These are phyloP conservation scores for Psilocybe cubensis DNA, from an alignment of 768 basidiomycete genomes.

Conservation along the genomic window DNA sequence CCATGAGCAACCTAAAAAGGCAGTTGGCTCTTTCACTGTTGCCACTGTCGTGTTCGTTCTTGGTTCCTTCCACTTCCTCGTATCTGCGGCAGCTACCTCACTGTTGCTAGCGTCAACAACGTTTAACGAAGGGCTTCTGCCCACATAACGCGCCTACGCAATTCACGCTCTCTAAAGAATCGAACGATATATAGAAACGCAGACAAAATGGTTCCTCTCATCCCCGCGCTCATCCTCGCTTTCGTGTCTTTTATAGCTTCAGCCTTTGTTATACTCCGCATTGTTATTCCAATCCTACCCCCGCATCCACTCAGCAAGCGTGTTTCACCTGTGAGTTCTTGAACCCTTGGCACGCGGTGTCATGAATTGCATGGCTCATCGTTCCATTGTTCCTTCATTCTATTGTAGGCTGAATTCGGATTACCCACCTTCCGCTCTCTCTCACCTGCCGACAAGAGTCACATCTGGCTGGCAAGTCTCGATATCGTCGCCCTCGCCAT, in stretches of 20 bases:
- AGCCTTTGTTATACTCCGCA: conserved; percentile 76
- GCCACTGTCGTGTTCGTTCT: conserved; percentile 22
- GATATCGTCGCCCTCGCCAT: conserved; percentile 64
- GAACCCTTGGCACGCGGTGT: conserved; percentile 12
- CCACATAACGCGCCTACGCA: conserved; percentile 45
- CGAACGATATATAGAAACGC: conserved; percentile 18
- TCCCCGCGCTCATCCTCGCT: conserved; percentile 67
- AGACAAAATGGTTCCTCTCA: conserved; percentile 75
- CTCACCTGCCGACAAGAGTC: conserved; percentile 69
- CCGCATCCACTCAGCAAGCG: conserved; percentile 74
- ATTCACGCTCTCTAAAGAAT: conserved; percentile 45
- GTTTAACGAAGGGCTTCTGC: conserved; percentile 46
- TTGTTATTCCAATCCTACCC: conserved; percentile 75
- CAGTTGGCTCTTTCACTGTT: too few species aligned
- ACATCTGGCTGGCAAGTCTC: conserved; percentile 72
- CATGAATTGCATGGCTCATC: conserved; percentile 22
- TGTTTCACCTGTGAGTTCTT: conserved; percentile 65
- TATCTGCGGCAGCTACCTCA: conserved; percentile 25
- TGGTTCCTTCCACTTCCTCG: conserved; percentile 33
- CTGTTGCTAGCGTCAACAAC: conserved; percentile 36
- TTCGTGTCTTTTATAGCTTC: conserved; percentile 75
- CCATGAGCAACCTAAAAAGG: too few species aligned
- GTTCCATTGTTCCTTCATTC: conserved; percentile 22
- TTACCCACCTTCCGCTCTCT: conserved; percentile 70
- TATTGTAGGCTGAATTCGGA: conserved; percentile 71